Conservation (phyloP, 2,329 filamentous ascomycete species). For the Simplicillium aogashimaense region DNA sequence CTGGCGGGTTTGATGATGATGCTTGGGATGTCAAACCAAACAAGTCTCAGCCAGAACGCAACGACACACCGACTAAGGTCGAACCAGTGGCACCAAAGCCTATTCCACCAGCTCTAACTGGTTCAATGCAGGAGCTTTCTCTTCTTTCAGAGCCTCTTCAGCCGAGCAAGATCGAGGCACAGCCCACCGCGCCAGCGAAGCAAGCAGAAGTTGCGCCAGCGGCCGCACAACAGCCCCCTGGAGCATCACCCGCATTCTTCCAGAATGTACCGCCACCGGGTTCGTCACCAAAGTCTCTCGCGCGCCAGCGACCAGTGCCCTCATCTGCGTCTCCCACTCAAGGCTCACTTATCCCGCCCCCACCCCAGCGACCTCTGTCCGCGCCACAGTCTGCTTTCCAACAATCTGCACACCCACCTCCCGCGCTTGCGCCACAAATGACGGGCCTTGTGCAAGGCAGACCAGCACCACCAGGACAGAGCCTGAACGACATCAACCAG, state of each 20-base stretch:
- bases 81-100: conserved; percentile 20
- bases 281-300: conserved; percentile 16
- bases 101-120: conserved; percentile 47
- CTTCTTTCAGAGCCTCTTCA: conserved; percentile 42
- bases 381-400: conserved; percentile 70
- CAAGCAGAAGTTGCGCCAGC: conserved; percentile 20
- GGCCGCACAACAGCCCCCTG: conserved; percentile 34
- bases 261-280: conserved; percentile 19
- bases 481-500: conserved; percentile 62
- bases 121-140: conserved; percentile 53
- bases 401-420: conserved; percentile 60
- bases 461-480: conserved; percentile 65
- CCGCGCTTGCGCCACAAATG: conserved; percentile 73
- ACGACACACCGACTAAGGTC: conserved; percentile 24
- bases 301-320: conserved; percentile 60
- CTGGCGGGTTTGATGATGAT: conserved; percentile 80
- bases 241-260: conserved; percentile 52
- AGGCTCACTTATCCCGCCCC: conserved; percentile 60
- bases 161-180: conserved; percentile 31
- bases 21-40: conserved; percentile 93
- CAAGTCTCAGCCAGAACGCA: conserved; percentile 3
- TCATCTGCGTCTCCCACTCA: conserved; percentile 52
- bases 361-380: conserved; percentile 72
- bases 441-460: conserved; percentile 59
- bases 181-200: conserved; percentile 13